Conservation (phyloP, 257 asterid genomes). For the Striga asiatica region DNA sequence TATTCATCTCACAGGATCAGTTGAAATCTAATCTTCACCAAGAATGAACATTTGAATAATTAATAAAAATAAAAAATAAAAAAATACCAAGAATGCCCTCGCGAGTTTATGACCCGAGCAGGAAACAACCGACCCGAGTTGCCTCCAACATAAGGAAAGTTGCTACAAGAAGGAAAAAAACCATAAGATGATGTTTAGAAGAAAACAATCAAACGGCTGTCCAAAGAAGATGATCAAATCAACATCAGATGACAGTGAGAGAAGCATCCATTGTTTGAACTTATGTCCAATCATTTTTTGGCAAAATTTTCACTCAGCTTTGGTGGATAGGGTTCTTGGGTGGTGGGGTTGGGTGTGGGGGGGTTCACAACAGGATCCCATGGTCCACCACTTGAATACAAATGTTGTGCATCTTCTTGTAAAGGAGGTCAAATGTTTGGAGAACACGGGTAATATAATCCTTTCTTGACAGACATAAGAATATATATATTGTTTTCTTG, state of each 20-base stretch:
- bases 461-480: not conserved
- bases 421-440: not conserved
- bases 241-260: constrained; percentile 23
- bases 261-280: constrained; percentile 20
- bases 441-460: not conserved
- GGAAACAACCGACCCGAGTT: too few relatives aligned
- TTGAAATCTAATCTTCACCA: not conserved
- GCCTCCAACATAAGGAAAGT: too few relatives aligned
- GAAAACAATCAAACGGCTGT: constrained; percentile 3
- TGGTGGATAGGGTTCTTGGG: constrained; percentile 20
- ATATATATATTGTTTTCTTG: too few relatives aligned
- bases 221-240: constrained; percentile 24
- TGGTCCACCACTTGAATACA: constrained; percentile 16
- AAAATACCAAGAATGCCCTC: not conserved
- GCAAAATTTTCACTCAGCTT: not conserved
- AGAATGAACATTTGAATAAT: too few relatives aligned
- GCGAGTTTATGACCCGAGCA: too few relatives aligned
- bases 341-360: constrained; percentile 9
- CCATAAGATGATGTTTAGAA: not conserved
- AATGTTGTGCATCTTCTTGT: constrained; percentile 1
- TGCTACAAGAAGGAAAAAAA: not conserved
- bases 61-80: not conserved
- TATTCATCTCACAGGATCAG: constrained; percentile 11
- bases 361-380: constrained; percentile 4
- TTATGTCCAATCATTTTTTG: constrained; percentile 21